A percentile compares a stretch with the other conserved stretches of the same genome.
Evolutionary conservation across 225 moss, liverwort and hornwort species (phyloP).

Genomic region (Straminergon stramineum): DNA sequence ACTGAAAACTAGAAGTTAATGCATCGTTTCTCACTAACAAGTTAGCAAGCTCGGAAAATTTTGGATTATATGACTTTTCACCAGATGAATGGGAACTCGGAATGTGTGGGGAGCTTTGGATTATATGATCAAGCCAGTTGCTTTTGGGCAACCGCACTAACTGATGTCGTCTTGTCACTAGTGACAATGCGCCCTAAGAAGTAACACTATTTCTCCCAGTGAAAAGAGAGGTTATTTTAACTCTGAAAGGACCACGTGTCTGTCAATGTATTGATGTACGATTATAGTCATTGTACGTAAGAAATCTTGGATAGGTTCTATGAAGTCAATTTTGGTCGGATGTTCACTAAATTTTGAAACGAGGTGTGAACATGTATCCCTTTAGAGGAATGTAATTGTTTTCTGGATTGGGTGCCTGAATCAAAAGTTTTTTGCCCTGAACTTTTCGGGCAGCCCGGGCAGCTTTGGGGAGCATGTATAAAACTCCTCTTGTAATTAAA

Average conservation of each 20-base stretch:
- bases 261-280: no score
- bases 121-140: background rate
- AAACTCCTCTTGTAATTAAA: background rate
- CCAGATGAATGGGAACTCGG: background rate
- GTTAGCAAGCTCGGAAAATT: no score
- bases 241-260: background rate
- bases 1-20: background rate
- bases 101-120: background rate
- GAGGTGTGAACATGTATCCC: no score
- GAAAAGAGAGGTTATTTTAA: background rate
- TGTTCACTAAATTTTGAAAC: background rate
- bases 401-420: accelerated
- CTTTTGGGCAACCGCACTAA: background rate
- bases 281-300: background rate
- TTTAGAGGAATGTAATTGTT: background rate
- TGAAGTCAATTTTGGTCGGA: background rate
- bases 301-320: background rate
- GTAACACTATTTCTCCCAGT: background rate
- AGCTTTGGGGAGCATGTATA: accelerated
- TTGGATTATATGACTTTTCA: background rate
- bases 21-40: background rate
- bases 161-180: background rate
- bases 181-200: background rate
- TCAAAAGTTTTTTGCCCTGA: background rate
- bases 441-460: accelerated